Percentiles rank a stretch among this genome's conserved stretches.
phyloP scores from a whole-genome alignment of 2,329 filamentous ascomycete species.

The Nakataea oryzae region DNA sequence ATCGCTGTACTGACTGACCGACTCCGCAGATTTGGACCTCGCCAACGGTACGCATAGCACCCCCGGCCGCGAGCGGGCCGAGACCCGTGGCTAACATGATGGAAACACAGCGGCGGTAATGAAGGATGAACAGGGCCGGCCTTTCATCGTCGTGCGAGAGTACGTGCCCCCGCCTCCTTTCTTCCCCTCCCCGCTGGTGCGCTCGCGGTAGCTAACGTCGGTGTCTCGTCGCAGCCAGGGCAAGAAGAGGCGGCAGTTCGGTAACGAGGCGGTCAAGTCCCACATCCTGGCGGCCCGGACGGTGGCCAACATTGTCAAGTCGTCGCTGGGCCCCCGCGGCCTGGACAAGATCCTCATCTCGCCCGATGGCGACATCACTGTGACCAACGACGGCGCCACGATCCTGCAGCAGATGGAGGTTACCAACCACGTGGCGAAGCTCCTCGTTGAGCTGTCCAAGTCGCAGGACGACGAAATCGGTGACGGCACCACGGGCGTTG shows the following conservation, averaged over 20 bases:
- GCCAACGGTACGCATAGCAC: slow-evolving; percentile 56
- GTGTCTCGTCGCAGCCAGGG: slow-evolving; percentile 57
- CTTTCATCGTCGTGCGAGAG: slow-evolving; percentile 98
- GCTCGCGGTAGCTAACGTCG: background rate
- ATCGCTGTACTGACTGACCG: slow-evolving; percentile 8
- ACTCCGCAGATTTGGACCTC: slow-evolving; percentile 62
- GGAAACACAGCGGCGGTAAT: slow-evolving; percentile 53
- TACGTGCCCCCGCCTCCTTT: slow-evolving; percentile 35
- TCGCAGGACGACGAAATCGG: slow-evolving; percentile 99
- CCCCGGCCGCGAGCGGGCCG: background rate
- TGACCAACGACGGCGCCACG: slow-evolving; percentile 97
- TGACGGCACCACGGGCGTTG: slow-evolving; percentile 94
- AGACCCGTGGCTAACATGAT: slow-evolving; percentile 10
- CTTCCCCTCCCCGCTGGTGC: background rate
- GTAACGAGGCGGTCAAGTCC: slow-evolving; percentile 94
- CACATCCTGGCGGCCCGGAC: slow-evolving; percentile 96
- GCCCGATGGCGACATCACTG: slow-evolving; percentile 95
- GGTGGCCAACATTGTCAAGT: slow-evolving; percentile 94
- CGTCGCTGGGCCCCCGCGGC: slow-evolving; percentile 86
- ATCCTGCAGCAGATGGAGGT: slow-evolving; percentile 99
- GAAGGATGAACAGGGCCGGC: slow-evolving; percentile 94
- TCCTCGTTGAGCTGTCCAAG: slow-evolving; percentile 93
- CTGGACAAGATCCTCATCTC: slow-evolving; percentile 99
- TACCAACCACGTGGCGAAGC: slow-evolving; percentile 93
- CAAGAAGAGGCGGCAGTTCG: slow-evolving; percentile 94